Evolutionary conservation across 331 rosid species (phyloP), one percentile per base, ranked within the genome.

Genomic region (Prunus yedoensis): DNA sequence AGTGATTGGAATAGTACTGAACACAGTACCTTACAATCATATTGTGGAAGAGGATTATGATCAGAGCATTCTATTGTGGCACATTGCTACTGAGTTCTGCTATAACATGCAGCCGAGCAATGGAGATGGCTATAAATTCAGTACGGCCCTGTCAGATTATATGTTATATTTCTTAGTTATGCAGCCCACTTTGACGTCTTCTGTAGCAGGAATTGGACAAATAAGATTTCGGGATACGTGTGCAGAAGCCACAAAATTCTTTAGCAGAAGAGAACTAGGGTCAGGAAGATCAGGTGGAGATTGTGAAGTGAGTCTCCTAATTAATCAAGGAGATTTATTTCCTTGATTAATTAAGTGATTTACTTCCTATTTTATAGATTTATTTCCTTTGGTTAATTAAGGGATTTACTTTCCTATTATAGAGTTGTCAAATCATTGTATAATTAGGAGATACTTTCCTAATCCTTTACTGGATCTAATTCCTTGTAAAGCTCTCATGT

Each of bases 81-180:
- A 85, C 83, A 74, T 88, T 83, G 91, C 89, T 18, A 83, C 91
- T 3, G 83, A 85, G 18, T 79, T 88, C 12, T 80, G 83, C 81
- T 67, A 68, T 10, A 52, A 32, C 38, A 32, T 32, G 38, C 7
- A 32, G 38, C 38, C 6, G 7, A 32, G 38, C 38, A 32, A 4
- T 32, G 38, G 38, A 4, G 38, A 32, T 32, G 38, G 38, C 38
- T 32, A 1, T 32, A 32, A 32, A 32, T 32, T 4, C 38, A 32
- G 38, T 32, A 66, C 72, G 78, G 16, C 51, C 10, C 17, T 85
- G 49, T 81, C 70, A 0, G 88, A 87, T 64, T 82, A 82, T 71
- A 80, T 87, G 91, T 8, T 87, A 7, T 82, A 82, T 54, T 85
- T 87, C 52, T 5, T 84, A 18, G 77, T 78, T 28, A 77, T 87